Conservation (phyloP, 192 early-diverging fungal genomes). For the Linderina pennispora region DNA sequence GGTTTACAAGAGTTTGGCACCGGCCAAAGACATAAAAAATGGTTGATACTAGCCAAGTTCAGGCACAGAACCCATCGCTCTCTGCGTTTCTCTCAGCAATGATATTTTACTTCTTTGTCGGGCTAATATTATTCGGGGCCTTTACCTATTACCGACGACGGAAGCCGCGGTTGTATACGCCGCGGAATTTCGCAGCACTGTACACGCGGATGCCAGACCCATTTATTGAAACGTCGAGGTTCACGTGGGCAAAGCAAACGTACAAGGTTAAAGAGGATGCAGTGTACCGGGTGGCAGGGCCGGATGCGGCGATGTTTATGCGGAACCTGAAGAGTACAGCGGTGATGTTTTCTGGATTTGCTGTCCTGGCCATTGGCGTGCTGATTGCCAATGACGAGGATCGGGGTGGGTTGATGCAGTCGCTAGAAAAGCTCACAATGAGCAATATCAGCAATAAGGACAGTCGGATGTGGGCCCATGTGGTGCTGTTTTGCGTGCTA, state of each 20-base stretch:
- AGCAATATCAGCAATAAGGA: slow-evolving; percentile 3
- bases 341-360: slow-evolving; percentile 1
- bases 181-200: neutral
- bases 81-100: slow-evolving; percentile 3
- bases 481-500: neutral
- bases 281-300: slow-evolving; percentile 1
- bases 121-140: neutral
- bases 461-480: slow-evolving; percentile 6
- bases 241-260: neutral
- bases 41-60: slow-evolving; percentile 1
- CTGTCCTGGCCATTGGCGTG: neutral
- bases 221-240: neutral
- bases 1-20: too few species aligned
- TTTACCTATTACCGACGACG: slow-evolving; percentile 1
- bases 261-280: slow-evolving; percentile 1
- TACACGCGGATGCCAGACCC: slow-evolving; percentile 1
- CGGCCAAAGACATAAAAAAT: too few species aligned
- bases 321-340: slow-evolving; percentile 1
- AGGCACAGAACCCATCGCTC: slow-evolving; percentile 6
- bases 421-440: slow-evolving; percentile 4
- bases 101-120: slow-evolving; percentile 2
- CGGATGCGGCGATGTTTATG: slow-evolving; percentile 11
- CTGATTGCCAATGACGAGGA: slow-evolving; percentile 1
- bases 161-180: neutral
- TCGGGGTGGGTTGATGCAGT: neutral